phyloP scores from a whole-genome alignment of 805 yeast species.

The Wickerhamiella spandovensis region DNA sequence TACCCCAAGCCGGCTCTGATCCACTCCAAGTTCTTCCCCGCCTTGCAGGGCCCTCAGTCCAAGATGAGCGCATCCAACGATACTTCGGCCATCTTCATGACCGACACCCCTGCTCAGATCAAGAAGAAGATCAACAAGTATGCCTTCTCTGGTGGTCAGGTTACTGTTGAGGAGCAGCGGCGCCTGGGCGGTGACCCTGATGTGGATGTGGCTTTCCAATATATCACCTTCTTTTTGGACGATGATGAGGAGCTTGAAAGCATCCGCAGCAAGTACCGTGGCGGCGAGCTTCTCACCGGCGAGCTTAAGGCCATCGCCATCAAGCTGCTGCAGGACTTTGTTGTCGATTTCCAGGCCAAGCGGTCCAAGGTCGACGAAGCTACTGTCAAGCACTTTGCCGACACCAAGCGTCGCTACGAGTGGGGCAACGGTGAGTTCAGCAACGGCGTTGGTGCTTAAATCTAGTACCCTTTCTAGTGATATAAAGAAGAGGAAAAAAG shows the following conservation, averaged over 20 bases:
- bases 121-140: conserved; percentile 90
- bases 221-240: conserved; percentile 74
- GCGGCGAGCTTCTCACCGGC: conserved; percentile 79
- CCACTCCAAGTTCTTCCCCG: conserved; percentile 95
- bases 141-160: conserved; percentile 92
- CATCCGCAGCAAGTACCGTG: conserved; percentile 50
- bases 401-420: conserved; percentile 50
- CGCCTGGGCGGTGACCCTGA: conserved; percentile 86
- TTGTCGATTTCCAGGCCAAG: conserved; percentile 66
- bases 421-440: conserved; percentile 58
- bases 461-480: too few relatives aligned
- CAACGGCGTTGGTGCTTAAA: background rate
- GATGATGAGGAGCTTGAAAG: conserved; percentile 69
- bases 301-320: conserved; percentile 86
- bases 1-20: conserved; percentile 83
- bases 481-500: too few relatives aligned
- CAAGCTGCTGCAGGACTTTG: conserved; percentile 65
- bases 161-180: conserved; percentile 81
- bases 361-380: conserved; percentile 54
- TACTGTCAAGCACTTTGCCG: conserved; percentile 54
- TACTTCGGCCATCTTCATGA: conserved; percentile 87
- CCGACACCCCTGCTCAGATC: conserved; percentile 83
- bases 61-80: conserved; percentile 95
- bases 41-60: conserved; percentile 88
- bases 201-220: conserved; percentile 90